Evolutionary conservation across 768 basidiomycete genomes (phyloP), one percentile per base, ranked within the genome.

Genomic region (Crucibulum laeve): DNA sequence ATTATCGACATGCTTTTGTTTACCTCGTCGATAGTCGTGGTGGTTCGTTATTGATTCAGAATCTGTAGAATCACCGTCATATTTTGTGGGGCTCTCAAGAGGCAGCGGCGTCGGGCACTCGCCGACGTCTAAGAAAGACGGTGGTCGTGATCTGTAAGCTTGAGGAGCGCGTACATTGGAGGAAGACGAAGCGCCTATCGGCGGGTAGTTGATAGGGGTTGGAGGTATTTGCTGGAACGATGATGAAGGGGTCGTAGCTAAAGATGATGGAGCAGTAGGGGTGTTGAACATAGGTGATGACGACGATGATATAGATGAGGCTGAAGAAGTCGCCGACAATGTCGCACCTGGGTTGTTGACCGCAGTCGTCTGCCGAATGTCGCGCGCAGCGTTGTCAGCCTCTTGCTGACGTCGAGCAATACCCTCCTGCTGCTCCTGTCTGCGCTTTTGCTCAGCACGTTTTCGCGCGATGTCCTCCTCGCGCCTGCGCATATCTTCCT

Each of bases 21-120:
- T 50, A 15, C 56, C 49, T 14, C 54, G 57, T 22, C 60, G 61
- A 44, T 49, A 49, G 35, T 57, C 54, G 45, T 51, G 48, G 38
- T 62, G 25, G 51, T 40, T 40, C 13, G 13, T 25, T 22, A 70
- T 53, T 24, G 71, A 62, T 48, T 78, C 73, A 3, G 68, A 68
- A 48, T 75, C 79, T 21, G 69, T 67, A 4, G 61, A 70, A 50
- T 74, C 68, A 35, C 63, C 73, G 21, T 74, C 79, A 54, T 68
- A 76, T 55, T 68, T 66, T 15, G 69, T 70, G 25, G 84, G 85
- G 50, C 71, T 82, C 60, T 88, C 79, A 11, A 85, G 60, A n/a
- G 86, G 83, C 67, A 85, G 68, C 24, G 67, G 54, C 26, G 61
- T 56, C 14, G 73, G 73, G 3, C 11, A 8, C 8, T 10, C 28